Base-by-base conservation (phyloP, 768 basidiomycete species). In the Phlebiopsis gigantea region DNA sequence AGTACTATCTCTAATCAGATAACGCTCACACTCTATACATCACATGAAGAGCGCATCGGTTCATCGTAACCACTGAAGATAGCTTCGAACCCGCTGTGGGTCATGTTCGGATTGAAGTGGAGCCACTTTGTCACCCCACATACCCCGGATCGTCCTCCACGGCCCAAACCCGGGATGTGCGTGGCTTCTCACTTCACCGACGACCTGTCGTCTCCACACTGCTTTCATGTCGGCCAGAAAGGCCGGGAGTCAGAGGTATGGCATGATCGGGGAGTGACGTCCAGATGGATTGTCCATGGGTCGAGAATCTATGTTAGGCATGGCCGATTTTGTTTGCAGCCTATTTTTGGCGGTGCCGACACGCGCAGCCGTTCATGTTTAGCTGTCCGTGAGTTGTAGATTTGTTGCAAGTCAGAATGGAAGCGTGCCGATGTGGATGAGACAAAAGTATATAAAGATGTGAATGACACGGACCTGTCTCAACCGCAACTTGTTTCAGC, bases 151-250 rank as follows among this genome's bases (percentile, higher is more conserved):
- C 4, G 29, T 12, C 47, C 4, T 14, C 8, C 47, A 51, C 50
- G 50, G 50, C 8, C 14, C 50, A 51, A 22, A 10, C 34, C 39
- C 50, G 50, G 50, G 24, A 12, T 14, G n/a, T 4, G 12, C 17
- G 31, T 9, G n/a, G 12, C 50, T 51, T 51, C 50, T 51, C 30
- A 31, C 30, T 51, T 51, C 50, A 4, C 50, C 50, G 50, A 51
- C 50, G 50, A 51, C 39, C 31, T 21, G 9, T 48, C 47, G 47
- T 3, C 28, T 29, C 25, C 29, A 30, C 30, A n/a, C 6, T n/a
- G 17, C 47, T 17, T n/a, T n/a, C n/a, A n/a, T n/a, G n/a, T n/a
- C n/a, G n/a, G n/a, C n/a, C n/a, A n/a, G n/a, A n/a, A n/a, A n/a
- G n/a, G n/a, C n/a, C n/a, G n/a, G n/a, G n/a, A n/a, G n/a, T n/a